Percentiles rank a stretch among this genome's conserved stretches.
phyloP scores from a whole-genome alignment of 2,329 filamentous ascomycete species.

The Alternaria postmessia region DNA sequence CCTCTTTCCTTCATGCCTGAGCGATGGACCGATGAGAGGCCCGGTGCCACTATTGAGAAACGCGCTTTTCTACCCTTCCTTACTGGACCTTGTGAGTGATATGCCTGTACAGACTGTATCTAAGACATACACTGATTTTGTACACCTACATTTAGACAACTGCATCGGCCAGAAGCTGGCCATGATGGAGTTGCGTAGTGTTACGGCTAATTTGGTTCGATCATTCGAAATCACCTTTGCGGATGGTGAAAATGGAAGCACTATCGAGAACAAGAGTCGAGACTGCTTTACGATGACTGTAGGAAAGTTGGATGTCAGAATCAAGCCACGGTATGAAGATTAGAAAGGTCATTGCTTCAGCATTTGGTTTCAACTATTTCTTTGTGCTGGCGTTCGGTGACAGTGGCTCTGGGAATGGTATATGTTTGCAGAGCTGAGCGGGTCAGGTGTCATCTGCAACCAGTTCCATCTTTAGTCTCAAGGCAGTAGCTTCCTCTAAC shows the following conservation, averaged over 20 bases:
- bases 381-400: no score
- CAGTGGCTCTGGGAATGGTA: neutral
- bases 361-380: neutral
- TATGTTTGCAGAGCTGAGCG: neutral
- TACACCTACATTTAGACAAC: slow-evolving; percentile 54
- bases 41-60: slow-evolving; percentile 35
- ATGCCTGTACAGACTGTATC: no score
- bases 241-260: slow-evolving; percentile 33
- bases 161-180: slow-evolving; percentile 75
- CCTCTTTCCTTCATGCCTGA: slow-evolving; percentile 41
- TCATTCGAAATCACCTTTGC: slow-evolving; percentile 63
- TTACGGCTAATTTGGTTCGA: slow-evolving; percentile 67
- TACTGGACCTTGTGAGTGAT: slow-evolving; percentile 58
- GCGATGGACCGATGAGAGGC: slow-evolving; percentile 40
- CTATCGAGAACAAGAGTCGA: slow-evolving; percentile 28
- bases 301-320: slow-evolving; percentile 39
- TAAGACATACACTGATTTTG: no score
- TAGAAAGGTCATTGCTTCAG: neutral
- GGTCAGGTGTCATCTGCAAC: neutral
- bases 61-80: slow-evolving; percentile 76
- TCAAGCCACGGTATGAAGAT: neutral
- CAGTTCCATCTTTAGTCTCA: neutral
- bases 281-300: slow-evolving; percentile 45
- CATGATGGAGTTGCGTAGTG: slow-evolving; percentile 69
- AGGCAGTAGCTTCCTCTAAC: neutral